Evolutionary conservation across 192 early-diverging fungal species (phyloP), one percentile per base, ranked within the genome.

Genomic region (Rhizophagus clarus): DNA sequence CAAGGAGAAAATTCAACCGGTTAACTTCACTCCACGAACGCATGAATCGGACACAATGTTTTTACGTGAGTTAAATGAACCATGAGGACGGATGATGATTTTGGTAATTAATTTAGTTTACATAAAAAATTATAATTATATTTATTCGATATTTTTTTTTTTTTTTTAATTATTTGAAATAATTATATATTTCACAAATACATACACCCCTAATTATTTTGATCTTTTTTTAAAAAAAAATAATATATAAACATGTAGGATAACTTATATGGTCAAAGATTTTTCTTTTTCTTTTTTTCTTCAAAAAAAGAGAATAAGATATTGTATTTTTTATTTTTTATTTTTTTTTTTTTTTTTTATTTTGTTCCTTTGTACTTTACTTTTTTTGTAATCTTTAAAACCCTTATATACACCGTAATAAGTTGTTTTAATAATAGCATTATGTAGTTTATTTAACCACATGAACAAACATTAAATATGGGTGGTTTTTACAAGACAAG

Each of bases 1-100:
- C 73, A 83, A 85, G 60, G 81, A 81, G 76, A 88, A 87, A 76
- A 85, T 87, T n/a, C 84, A 84, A 76, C 81, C 81, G 11, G 83
- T 84, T 47, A 79, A 83, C 9, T 87, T 82, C 40, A 63, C 76
- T 61, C 80, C 83, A 68, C 82, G 84, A 42, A 42, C 45, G 22
- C 81, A 83, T 31, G 84, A 88, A 45, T 76, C 85, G 10, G 85
- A 86, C 61, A 81, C 81, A 24, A 77, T 86, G 67, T 88, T 84
- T 28, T 69, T 87, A 45, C 83, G 83, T 45, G 83, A 84, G 37
- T 71, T 88, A 34, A 82, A 83, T 56, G 84, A 88, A 45, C 79
- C 77, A 14, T 56, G 49, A 56, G 17, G 17, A 56, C 17, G 49
- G 17, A 56, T 12, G 0, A 20, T 56, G 17, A 56, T 56, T 40